Conservation (phyloP, 768 basidiomycete species). For the Agrocybe praecox region DNA sequence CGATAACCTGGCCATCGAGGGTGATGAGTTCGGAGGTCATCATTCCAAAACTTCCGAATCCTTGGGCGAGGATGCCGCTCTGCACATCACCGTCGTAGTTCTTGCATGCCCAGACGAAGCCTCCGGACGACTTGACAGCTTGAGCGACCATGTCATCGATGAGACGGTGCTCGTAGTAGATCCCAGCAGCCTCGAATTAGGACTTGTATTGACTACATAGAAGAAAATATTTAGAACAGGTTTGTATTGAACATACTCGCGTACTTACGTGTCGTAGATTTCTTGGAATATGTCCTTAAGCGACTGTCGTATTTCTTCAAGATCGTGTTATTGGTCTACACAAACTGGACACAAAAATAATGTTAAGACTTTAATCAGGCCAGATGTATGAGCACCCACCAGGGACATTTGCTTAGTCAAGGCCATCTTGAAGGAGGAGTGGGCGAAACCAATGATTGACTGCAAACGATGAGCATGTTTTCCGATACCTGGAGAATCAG, state of each 20-base stretch:
- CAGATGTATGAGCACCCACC: too few relatives aligned
- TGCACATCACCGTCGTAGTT: slow-evolving; percentile 89
- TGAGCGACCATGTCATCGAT: slow-evolving; percentile 99
- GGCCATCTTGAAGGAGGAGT: slow-evolving; percentile 98
- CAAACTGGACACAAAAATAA: slow-evolving; percentile 55
- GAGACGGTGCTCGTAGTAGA: slow-evolving; percentile 95
- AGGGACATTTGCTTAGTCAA: slow-evolving; percentile 75
- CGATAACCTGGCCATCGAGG: slow-evolving; percentile 90
- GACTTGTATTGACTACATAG: slow-evolving; percentile 62
- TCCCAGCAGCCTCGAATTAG: slow-evolving; percentile 67
- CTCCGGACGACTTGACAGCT: slow-evolving; percentile 94
- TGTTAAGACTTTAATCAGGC: neutral
- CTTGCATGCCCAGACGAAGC: slow-evolving; percentile 79
- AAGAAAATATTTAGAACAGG: neutral
- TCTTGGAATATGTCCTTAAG: slow-evolving; percentile 99
- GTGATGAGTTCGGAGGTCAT: slow-evolving; percentile 97
- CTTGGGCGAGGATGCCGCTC: slow-evolving; percentile 95
- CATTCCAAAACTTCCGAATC: slow-evolving; percentile 96
- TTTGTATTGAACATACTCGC: neutral
- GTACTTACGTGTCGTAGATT: slow-evolving; percentile 74
- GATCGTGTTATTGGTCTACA: slow-evolving; percentile 99
- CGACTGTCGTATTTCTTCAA: slow-evolving; percentile 97
- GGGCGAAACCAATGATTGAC: slow-evolving; percentile 95
- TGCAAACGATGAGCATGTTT: slow-evolving; percentile 24
- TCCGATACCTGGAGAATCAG: neutral